Evolutionary conservation across 2,329 filamentous ascomycete species (phyloP), one percentile per base, ranked within the genome.

Genomic region (Aspergillus neotritici): DNA sequence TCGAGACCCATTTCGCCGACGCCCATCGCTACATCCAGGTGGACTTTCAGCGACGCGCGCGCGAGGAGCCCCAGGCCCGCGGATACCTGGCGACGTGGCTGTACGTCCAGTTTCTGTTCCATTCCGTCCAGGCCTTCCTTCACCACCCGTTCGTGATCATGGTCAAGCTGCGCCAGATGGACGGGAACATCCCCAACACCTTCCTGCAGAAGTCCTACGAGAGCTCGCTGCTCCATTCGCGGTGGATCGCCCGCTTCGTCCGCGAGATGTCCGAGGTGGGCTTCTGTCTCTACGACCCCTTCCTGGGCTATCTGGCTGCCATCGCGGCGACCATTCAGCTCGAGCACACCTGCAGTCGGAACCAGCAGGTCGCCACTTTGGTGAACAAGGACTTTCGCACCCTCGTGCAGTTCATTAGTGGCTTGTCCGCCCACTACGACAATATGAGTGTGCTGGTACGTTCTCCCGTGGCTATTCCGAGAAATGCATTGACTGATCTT

Each of bases 131-230:
- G 15, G 51, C 50, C 30, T 31, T 58, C 5, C 40, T 59, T 8
- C 55, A 60, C 34, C 57, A 59, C 33, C 57, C 57, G 1, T 60
- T 60, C 21, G 51, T 59, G 8, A 53, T 51, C 1, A 58, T 57
- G 55, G 50, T 52, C 35, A 60, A 60, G 34, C 50, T 59, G 10
- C 54, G 56, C 6, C 48, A 55, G 4, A 48, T 55, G 37, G 50
- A 42, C 6, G 51, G 48, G 2, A 57, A 58, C 16, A 35, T 60
- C 2, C 54, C 56, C 0, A 49, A 54, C 7, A 58, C 57, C 1
- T 58, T 57, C 30, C 30, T 60, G 15, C 57, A 60, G 40, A 60
- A 59, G 37, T 60, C 56, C 0, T 55, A 56, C 34, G 55, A 60
- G 35, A 57, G 51, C 3, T 60, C 55, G 6, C 44, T 60, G 4